Base-by-base conservation (phyloP, 2,329 filamentous ascomycete genomes). In the Penicillium brevicompactum region DNA sequence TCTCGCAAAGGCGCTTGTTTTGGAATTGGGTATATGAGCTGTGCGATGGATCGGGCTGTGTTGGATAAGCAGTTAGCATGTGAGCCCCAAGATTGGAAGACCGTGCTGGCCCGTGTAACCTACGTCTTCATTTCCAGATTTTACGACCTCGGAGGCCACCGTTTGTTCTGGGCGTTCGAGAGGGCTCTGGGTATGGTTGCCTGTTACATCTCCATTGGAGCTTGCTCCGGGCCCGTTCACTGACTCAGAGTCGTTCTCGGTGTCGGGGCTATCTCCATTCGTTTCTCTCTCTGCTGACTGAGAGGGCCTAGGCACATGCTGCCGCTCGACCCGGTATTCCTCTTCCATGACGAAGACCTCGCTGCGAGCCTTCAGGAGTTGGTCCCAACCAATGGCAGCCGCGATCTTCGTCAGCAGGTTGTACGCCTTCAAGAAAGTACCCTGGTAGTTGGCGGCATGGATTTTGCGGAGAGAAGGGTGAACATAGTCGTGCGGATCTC, bases 261-360 rank as follows among this genome's bases (percentile, higher is more conserved):
- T 57, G 27, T 64, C 62, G 16, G 59, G 46, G n/a, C 59, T 60
- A 9, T 66, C 62, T 4, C 73, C 73, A 53, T 79, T 76, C 14
- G 68, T 69, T 59, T 65, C 76, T 4, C 68, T 66, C 22, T 69
- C 65, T 65, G 47, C 87, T 89, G 63, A 92, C 88, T 43, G 88
- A 90, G 78, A 91, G 94, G 46, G 92, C 84, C 70, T 89, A 92
- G 80, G 74, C 58, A 87, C 65, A 49, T 77, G 67, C 43, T 78
- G 71, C 18, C 74, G 72, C 76, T 97, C 94, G 53, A 88, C 89
- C 46, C 94, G 87, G 71, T 99, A 99, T 74, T 99, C 94, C 69
- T 99, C 94, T 73, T 99, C 94, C 94, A 99, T 99, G 46, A 99
- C 94, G 66, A 99, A 99, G 1, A 99, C 94, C 60, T 93, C 92